A percentile compares a stretch with the other conserved stretches of the same genome.
These are phyloP conservation scores for Phytophthora macrochlamydospora DNA, from an alignment of 352 stramenopile species.

Conservation along the genomic window DNA sequence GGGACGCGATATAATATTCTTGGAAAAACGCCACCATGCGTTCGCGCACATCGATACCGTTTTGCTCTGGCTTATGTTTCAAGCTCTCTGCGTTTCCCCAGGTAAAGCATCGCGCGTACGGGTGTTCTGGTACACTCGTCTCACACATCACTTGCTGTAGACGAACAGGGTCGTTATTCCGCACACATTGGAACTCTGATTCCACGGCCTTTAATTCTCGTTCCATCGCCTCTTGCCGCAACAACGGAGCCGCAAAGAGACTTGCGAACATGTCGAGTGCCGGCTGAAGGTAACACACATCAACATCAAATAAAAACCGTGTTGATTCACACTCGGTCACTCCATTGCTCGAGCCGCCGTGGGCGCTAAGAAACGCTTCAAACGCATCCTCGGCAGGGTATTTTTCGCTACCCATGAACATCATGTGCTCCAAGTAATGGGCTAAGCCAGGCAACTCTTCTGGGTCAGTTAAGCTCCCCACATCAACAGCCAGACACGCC, in stretches of 20 bases:
- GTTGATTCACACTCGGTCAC: conserved; percentile 92
- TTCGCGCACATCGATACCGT: conserved; percentile 57
- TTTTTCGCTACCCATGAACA: conserved; percentile 92
- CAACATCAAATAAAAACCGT: conserved; percentile 91
- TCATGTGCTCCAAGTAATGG: conserved; percentile 93
- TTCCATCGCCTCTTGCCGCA: conserved; percentile 74
- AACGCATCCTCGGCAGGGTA: conserved; percentile 94
- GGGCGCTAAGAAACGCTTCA: conserved; percentile 82
- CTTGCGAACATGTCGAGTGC: conserved; percentile 92
- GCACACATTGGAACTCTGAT: conserved; percentile 80
- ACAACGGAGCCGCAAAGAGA: conserved; percentile 91
- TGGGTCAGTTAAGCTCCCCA: conserved; percentile 69
- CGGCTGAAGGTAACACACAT: conserved; percentile 42
- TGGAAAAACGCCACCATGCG: conserved; percentile 63
- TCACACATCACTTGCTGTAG: conserved; percentile 80
- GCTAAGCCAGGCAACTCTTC: conserved; percentile 61
- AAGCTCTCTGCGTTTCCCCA: conserved; percentile 82
- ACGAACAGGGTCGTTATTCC: conserved; percentile 63
- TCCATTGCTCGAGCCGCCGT: conserved; percentile 92
- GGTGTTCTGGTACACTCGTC: conserved; percentile 49
- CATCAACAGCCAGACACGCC: conserved; percentile 60
- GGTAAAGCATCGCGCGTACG: conserved; percentile 71
- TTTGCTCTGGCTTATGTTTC: conserved; percentile 31
- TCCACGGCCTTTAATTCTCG: conserved; percentile 85
- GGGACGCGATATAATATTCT: conserved; percentile 55